Conservation (phyloP, 2,329 filamentous ascomycete species). For the Neonectria punicea region DNA sequence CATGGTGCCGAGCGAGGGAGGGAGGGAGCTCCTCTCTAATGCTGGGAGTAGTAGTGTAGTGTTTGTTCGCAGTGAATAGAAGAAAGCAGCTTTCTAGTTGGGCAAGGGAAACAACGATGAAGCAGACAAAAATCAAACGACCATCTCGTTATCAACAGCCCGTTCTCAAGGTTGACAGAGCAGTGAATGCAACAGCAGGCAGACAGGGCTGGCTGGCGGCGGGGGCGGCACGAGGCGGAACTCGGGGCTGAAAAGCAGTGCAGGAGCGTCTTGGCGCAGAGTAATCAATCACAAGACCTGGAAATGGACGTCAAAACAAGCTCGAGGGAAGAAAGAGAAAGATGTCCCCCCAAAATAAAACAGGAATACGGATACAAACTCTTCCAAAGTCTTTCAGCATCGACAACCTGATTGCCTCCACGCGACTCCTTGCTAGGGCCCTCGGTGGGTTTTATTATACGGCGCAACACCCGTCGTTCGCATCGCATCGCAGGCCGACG, state of each 20-base stretch:
- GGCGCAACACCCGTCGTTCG: slow-evolving; percentile 2
- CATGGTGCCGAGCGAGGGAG: slow-evolving; percentile 62
- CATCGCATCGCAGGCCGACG: slow-evolving; percentile 24
- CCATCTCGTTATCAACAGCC: slow-evolving; percentile 7
- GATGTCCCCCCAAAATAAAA: too few species aligned
- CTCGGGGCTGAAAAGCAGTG: slow-evolving; percentile 11
- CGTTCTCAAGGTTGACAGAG: slow-evolving; percentile 7
- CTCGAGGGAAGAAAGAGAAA: not conserved
- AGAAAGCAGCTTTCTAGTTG: not conserved
- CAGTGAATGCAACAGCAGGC: not conserved
- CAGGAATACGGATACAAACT: not conserved
- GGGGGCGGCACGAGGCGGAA: slow-evolving; percentile 22
- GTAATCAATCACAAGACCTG: slow-evolving; percentile 23
- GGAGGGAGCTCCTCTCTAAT: not conserved
- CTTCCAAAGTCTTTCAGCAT: not conserved
- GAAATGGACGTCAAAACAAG: not conserved
- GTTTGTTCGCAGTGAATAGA: not conserved
- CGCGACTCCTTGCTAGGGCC: not conserved
- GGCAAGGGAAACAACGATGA: not conserved
- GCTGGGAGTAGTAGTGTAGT: not conserved
- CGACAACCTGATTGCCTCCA: not conserved
- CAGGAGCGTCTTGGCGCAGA: slow-evolving; percentile 6
- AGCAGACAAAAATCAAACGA: not conserved
- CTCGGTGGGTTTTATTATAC: not conserved
- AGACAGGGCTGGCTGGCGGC: slow-evolving; percentile 1